Conservation (phyloP, 2,329 filamentous ascomycete species). For the Penicillium sp. region DNA sequence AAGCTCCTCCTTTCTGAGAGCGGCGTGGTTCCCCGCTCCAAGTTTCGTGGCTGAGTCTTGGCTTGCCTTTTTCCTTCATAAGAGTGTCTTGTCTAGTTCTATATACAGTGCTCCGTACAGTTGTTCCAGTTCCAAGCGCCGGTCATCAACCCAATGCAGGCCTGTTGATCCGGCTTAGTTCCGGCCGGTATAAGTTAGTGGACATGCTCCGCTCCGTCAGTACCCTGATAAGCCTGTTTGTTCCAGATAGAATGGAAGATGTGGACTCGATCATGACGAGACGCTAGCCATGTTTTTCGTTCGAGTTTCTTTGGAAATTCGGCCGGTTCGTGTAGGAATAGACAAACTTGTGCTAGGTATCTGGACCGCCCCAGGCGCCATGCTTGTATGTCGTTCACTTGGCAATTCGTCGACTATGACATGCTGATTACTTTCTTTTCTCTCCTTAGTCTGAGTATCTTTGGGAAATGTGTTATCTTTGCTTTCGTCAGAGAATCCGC, state of each 20-base stretch:
- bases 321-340: conserved; percentile 1
- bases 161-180: background rate
- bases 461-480: background rate
- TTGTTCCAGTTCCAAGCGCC: background rate
- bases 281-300: background rate
- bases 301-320: conserved; percentile 2
- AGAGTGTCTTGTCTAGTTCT: background rate
- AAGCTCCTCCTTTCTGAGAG: conserved; percentile 15
- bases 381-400: background rate
- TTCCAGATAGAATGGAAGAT: background rate
- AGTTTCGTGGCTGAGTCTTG: background rate
- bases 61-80: background rate
- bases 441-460: background rate
- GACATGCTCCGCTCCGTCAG: background rate
- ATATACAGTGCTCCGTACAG: background rate
- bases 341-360: background rate
- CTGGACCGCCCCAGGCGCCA: conserved; percentile 7
- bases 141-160: conserved; percentile 1
- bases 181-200: background rate
- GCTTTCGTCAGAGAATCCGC: background rate
- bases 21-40: background rate
- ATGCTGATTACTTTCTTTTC: background rate
- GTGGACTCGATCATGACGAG: background rate
- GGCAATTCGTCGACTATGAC: background rate
- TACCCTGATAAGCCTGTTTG: background rate